Conservation (phyloP, 177 flowering plant species). For the Tripterygium wilfordii region DNA sequence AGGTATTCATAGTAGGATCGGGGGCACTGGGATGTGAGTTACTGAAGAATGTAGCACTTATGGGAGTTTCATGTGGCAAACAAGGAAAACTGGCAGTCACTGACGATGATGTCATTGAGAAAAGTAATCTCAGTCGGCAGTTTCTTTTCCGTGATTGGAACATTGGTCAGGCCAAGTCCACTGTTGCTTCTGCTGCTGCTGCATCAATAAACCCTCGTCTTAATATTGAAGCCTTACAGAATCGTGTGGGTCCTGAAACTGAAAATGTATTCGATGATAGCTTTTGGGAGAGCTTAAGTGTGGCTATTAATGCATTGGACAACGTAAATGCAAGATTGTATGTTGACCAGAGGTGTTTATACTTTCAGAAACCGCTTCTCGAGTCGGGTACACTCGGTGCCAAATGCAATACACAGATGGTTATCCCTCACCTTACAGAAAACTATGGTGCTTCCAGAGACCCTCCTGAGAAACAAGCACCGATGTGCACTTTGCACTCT, state of each 20-base stretch:
- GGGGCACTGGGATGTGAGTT: slow-evolving; percentile 98
- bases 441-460: slow-evolving; percentile 94
- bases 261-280: slow-evolving; percentile 81
- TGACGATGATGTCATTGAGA: slow-evolving; percentile 96
- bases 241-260: slow-evolving; percentile 75
- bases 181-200: slow-evolving; percentile 86
- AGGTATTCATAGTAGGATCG: slow-evolving; percentile 75
- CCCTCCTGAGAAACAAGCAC: slow-evolving; percentile 94
- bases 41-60: slow-evolving; percentile 76
- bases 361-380: slow-evolving; percentile 86
- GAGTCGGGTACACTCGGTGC: slow-evolving; percentile 94
- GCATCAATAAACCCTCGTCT: slow-evolving; percentile 52
- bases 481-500: slow-evolving; percentile 57
- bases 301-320: slow-evolving; percentile 83
- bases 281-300: slow-evolving; percentile 79
- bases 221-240: slow-evolving; percentile 73
- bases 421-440: slow-evolving; percentile 84
- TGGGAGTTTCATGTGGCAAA: slow-evolving; percentile 71
- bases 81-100: slow-evolving; percentile 75
- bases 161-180: slow-evolving; percentile 95
- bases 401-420: slow-evolving; percentile 92
- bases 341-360: slow-evolving; percentile 81
- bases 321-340: slow-evolving; percentile 88
- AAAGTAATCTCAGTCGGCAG: slow-evolving; percentile 91
- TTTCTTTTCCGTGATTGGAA: slow-evolving; percentile 96